Evolutionary conservation across 2,329 filamentous ascomycete species (phyloP).

Genomic region (Diaporthe sp.): DNA sequence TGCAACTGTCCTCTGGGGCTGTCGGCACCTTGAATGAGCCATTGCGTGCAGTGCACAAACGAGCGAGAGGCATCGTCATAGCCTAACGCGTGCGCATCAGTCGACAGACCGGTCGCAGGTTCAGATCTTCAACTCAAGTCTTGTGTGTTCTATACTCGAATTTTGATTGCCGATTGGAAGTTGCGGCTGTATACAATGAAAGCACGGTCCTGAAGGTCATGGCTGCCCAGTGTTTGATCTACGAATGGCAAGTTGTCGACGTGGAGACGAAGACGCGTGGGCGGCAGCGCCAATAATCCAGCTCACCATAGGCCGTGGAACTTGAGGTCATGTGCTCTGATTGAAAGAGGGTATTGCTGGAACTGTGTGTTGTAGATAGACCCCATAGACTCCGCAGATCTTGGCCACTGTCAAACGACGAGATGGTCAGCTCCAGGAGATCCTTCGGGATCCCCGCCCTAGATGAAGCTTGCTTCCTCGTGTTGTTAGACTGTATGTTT

Average conservation of each 20-base stretch:
- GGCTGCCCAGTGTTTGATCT: not conserved
- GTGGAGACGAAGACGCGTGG: not conserved
- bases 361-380: not conserved
- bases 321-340: not conserved
- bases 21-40: not conserved
- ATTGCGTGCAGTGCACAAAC: not conserved
- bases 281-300: not conserved
- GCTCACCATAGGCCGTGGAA: not conserved
- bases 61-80: not conserved
- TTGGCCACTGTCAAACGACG: conserved; percentile 4
- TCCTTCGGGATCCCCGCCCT: conserved; percentile 11
- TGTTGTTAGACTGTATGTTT: not conserved
- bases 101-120: not conserved
- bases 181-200: not conserved
- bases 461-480: not conserved
- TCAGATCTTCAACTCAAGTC: not conserved
- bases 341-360: no score
- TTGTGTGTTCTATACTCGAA: not conserved
- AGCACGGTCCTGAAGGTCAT: not conserved
- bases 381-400: not conserved
- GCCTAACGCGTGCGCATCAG: not conserved
- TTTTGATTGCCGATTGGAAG: not conserved
- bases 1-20: not conserved
- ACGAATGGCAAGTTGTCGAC: no score
- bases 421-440: conserved; percentile 17